Evolutionary conservation across 441 rosid species (phyloP), one percentile per base, ranked within the genome.

Genomic region (Geranium incanum): DNA sequence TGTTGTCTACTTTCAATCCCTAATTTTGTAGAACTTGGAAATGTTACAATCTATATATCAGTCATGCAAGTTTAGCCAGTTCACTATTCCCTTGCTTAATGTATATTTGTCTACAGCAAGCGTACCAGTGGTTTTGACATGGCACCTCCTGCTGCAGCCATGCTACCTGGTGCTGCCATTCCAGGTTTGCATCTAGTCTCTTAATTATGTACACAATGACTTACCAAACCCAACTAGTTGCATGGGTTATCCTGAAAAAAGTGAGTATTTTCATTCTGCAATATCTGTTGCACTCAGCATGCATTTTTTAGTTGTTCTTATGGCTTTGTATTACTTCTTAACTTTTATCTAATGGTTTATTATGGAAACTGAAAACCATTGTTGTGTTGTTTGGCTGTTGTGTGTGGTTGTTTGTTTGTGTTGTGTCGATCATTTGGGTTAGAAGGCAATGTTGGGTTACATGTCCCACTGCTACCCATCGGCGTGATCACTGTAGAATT

Each of bases 391-490:
- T 76, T 72, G 77, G 76, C 74, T 77, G 77, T 73, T 77, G 74
- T 73, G 74, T 77, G 76, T 77, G 80, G 70, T 70, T 74, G 80
- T 77, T 77, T 77, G 72, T 74, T 57, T 57, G 72, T 77, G 41
- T 77, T 73, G 72, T 76, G 75, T 72, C 65, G 64, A 72, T 72
- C 73, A 41, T 70, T 72, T 67, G 77, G 72, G 80, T 77, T 70
- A 77, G 80, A 77, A 77, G 80, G 80, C 80, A 77, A 77, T 77
- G 43, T 77, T 74, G 77, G 80, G 74, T 59, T 70, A 60, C 77
- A 72, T 77, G 74, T 60, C 74, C 75, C 75, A 70, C 80, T 74
- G 80, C 77, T 74, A 73, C 72, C 77, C 72, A 70, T 73, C 13
- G 71, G 77, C 71, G 72, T 70, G 77, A 73, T 68, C 55, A 21